Evolutionary conservation across 2,329 filamentous ascomycete genomes (phyloP).

Genomic region (Lanzia echinophila): DNA sequence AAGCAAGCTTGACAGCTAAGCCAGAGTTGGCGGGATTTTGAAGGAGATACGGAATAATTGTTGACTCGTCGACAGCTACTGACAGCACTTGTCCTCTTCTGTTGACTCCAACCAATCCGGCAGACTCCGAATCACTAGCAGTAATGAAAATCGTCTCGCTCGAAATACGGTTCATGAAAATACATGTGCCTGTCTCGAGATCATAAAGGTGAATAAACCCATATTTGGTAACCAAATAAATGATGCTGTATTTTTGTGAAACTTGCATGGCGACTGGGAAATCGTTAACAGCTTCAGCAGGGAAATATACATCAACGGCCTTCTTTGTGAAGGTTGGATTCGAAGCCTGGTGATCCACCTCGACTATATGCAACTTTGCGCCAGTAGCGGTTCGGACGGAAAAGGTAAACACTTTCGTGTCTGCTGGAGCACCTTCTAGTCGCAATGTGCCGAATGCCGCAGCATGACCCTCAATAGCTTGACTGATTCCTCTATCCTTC

Average conservation of each 20-base stretch:
- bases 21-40: constrained; percentile 92
- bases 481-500: constrained; percentile 90
- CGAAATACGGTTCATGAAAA: constrained; percentile 99
- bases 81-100: constrained; percentile 94
- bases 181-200: constrained; percentile 86
- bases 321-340: constrained; percentile 93
- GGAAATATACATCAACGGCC: constrained; percentile 96
- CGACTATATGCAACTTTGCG: constrained; percentile 94
- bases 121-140: constrained; percentile 72
- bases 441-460: constrained; percentile 87
- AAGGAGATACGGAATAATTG: constrained; percentile 87
- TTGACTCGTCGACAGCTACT: constrained; percentile 87
- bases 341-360: constrained; percentile 86
- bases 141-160: constrained; percentile 99
- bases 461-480: constrained; percentile 95
- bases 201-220: constrained; percentile 99
- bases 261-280: constrained; percentile 98
- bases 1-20: constrained; percentile 93
- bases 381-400: constrained; percentile 83
- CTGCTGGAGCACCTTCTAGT: constrained; percentile 79
- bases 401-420: constrained; percentile 95
- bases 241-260: constrained; percentile 90
- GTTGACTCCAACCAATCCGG: constrained; percentile 91
- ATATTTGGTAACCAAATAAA: constrained; percentile 97
- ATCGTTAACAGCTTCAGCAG: constrained; percentile 88